phyloP scores from a whole-genome alignment of 2,329 filamentous ascomycete genomes.

The Neurospora sp. region DNA sequence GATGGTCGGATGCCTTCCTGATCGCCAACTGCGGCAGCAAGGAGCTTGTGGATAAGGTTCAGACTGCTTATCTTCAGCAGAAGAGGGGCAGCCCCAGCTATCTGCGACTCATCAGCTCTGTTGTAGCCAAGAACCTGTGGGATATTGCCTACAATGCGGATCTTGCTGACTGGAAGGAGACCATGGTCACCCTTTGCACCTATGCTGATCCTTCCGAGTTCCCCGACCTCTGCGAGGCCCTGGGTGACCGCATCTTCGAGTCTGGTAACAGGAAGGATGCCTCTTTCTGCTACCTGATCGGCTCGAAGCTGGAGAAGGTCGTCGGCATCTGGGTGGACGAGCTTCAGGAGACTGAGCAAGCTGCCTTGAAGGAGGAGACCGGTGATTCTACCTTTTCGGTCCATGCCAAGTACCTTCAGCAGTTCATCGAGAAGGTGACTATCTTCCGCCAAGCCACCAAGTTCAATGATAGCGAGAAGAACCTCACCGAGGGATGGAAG shows the following conservation, averaged over 20 bases:
- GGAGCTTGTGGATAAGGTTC: slow-evolving; percentile 87
- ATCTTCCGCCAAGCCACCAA: slow-evolving; percentile 91
- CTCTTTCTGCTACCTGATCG: slow-evolving; percentile 91
- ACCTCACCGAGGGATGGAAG: slow-evolving; percentile 74
- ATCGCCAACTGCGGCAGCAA: slow-evolving; percentile 95
- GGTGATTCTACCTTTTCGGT: slow-evolving; percentile 82
- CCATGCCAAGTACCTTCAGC: slow-evolving; percentile 78
- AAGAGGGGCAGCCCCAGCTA: slow-evolving; percentile 83
- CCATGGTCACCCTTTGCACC: slow-evolving; percentile 91
- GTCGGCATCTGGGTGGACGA: slow-evolving; percentile 89
- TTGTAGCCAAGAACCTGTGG: slow-evolving; percentile 95
- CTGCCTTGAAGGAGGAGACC: slow-evolving; percentile 56
- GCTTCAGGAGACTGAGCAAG: slow-evolving; percentile 73
- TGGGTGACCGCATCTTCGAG: slow-evolving; percentile 85
- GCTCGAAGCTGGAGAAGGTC: slow-evolving; percentile 95
- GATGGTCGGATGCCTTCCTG: slow-evolving; percentile 93
- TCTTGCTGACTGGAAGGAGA: slow-evolving; percentile 88
- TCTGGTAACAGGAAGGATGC: slow-evolving; percentile 74
- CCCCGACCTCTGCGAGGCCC: slow-evolving; percentile 84
- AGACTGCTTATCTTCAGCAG: slow-evolving; percentile 79
- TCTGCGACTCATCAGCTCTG: slow-evolving; percentile 77
- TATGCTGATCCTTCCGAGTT: slow-evolving; percentile 89
- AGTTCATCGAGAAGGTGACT: slow-evolving; percentile 96
- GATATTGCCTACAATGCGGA: slow-evolving; percentile 96
- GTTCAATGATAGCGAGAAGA: slow-evolving; percentile 71